Percentiles rank a stretch among this genome's conserved stretches.
phyloP scores from a whole-genome alignment of 1,284 basidiomycete genomes.

The Pseudozyma sp. region DNA sequence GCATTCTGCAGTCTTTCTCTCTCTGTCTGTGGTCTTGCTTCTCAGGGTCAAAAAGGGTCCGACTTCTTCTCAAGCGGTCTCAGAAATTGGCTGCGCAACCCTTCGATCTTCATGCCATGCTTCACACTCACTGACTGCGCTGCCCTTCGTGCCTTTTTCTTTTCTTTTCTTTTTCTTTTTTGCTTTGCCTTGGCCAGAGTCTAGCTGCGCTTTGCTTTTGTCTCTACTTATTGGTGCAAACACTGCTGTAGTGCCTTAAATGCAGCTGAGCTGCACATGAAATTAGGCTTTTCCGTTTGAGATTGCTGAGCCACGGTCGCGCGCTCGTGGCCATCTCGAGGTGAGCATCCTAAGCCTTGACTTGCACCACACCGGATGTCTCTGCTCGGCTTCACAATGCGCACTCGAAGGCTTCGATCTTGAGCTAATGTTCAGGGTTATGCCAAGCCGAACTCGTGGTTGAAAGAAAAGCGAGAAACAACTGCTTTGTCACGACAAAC shows the following conservation, averaged over 20 bases:
- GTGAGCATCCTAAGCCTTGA: too few species aligned
- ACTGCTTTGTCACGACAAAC: neutral
- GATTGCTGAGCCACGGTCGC: neutral
- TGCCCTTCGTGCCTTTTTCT: neutral
- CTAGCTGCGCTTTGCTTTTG: too few species aligned
- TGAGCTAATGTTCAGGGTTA: neutral
- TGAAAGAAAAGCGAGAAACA: neutral
- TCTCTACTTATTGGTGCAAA: neutral
- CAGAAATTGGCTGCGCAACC: slow-evolving; percentile 7
- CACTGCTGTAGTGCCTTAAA: neutral
- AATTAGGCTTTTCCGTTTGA: neutral
- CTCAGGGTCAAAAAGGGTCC: slow-evolving; percentile 1
- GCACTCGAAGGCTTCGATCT: too few species aligned
- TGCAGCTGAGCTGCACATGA: neutral
- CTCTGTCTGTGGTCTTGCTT: neutral
- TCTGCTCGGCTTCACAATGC: too few species aligned
- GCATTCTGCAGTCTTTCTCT: neutral
- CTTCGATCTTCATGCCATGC: slow-evolving; percentile 21
- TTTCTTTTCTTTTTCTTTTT: neutral
- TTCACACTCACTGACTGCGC: neutral
- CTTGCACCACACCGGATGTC: too few species aligned
- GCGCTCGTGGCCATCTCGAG: neutral
- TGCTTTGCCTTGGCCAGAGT: neutral
- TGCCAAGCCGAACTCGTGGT: too few species aligned
- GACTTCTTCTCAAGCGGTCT: slow-evolving; percentile 2